Conservation (phyloP, 768 basidiomycete genomes). For the Pulveroboletus sp. region DNA sequence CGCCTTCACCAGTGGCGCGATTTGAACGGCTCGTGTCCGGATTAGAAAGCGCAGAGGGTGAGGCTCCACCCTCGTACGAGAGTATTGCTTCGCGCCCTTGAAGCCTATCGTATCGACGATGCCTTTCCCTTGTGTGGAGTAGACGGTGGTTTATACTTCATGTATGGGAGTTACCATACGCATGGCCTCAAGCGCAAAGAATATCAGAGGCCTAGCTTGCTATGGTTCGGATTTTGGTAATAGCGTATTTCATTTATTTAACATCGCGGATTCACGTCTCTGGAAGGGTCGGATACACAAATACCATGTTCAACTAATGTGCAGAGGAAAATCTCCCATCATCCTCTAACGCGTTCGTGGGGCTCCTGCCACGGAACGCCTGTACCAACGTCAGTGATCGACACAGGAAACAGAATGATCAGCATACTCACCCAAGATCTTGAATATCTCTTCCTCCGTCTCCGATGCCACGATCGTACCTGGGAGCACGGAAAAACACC, state of each 20-base stretch:
- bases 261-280: no score
- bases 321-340: not conserved
- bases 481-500: conserved; percentile 20
- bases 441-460: conserved; percentile 86
- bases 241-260: not conserved
- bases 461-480: conserved; percentile 74
- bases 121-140: not conserved
- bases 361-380: conserved; percentile 83
- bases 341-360: conserved; percentile 60
- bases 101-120: not conserved
- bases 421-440: conserved; percentile 50
- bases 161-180: not conserved
- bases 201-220: no score
- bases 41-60: conserved; percentile 79
- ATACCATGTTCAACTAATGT: not conserved
- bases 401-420: not conserved
- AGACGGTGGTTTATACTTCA: not conserved
- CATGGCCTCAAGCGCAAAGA: no score
- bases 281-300: not conserved
- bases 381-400: conserved; percentile 15
- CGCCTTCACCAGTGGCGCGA: conserved; percentile 34
- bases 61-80: conserved; percentile 67
- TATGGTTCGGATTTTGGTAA: not conserved
- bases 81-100: conserved; percentile 13
- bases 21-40: conserved; percentile 87